These are phyloP conservation scores for Neofusicoccum umdonicola DNA, from an alignment of 2,329 filamentous ascomycete species.

Conservation along the genomic window DNA sequence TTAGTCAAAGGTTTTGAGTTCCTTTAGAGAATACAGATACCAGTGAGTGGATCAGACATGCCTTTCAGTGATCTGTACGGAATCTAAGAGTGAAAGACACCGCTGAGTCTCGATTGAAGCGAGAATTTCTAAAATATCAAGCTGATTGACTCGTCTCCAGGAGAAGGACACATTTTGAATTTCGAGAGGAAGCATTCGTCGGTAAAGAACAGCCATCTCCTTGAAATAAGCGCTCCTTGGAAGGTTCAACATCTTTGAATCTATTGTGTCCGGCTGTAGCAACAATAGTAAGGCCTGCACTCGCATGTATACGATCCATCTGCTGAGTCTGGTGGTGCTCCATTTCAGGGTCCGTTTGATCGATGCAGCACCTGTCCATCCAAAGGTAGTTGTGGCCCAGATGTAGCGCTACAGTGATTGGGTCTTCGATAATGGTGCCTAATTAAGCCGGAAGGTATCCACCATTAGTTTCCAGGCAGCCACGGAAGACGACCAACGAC, in stretches of 20 bases:
- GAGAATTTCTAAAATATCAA: background rate
- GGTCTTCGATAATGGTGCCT: background rate
- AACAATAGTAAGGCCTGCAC: background rate
- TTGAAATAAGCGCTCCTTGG: background rate
- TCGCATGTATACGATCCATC: background rate
- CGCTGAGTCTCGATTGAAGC: no score
- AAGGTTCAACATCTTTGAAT: background rate
- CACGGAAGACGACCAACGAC: no score
- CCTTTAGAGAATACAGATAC: no score
- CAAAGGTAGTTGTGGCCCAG: background rate
- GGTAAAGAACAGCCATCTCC: background rate
- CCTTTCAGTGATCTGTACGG: no score
- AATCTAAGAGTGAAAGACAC: no score
- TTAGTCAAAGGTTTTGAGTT: no score
- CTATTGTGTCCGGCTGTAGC: background rate
- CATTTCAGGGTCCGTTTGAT: background rate
- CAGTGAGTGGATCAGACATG: no score
- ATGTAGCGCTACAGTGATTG: background rate
- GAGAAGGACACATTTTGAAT: background rate
- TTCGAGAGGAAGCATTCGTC: background rate
- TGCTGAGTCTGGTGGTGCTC: background rate
- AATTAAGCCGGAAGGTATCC: accelerated
- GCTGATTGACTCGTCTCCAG: background rate
- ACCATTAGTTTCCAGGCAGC: no score
- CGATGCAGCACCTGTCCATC: background rate